phyloP scores from a whole-genome alignment of 768 basidiomycete species.

The Sporobolomyces roseus region DNA sequence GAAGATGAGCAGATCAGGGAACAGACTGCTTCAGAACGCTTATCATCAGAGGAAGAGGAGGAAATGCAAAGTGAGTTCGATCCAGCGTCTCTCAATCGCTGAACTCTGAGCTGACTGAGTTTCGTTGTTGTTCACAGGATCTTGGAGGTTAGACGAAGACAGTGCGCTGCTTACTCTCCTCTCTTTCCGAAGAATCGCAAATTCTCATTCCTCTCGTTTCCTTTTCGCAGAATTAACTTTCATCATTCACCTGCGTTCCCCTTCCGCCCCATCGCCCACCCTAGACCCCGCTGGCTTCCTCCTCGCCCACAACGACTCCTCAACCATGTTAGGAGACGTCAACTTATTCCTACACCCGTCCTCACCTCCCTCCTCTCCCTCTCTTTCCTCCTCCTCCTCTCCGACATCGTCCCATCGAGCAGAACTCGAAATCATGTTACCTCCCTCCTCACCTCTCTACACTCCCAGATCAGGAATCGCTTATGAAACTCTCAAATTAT shows the following conservation, averaged over 20 bases:
- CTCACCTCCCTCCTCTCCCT: conserved; percentile 12
- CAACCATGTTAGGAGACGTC: conserved; percentile 84
- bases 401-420: conserved; percentile 47
- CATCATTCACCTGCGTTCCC: conserved; percentile 65
- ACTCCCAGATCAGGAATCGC: conserved; percentile 60
- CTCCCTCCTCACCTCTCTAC: conserved; percentile 55
- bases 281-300: conserved; percentile 23
- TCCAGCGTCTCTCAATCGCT: not conserved
- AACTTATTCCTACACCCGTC: conserved; percentile 76
- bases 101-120: not conserved
- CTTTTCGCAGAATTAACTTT: conserved; percentile 68
- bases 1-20: conserved; percentile 63
- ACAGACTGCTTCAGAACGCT: conserved; percentile 77
- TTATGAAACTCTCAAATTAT: conserved; percentile 59
- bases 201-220: not conserved
- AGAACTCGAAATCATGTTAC: conserved; percentile 90
- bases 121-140: conserved; percentile 54
- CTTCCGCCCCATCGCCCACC: conserved; percentile 33
- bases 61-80: conserved; percentile 73
- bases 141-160: conserved; percentile 82
- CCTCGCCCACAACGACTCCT: conserved; percentile 46
- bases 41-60: conserved; percentile 74
- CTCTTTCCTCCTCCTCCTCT: not conserved
- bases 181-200: not conserved
- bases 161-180: conserved; percentile 52